Evolutionary conservation across 2,329 filamentous ascomycete genomes (phyloP).

Genomic region (Colletotrichum phormii): DNA sequence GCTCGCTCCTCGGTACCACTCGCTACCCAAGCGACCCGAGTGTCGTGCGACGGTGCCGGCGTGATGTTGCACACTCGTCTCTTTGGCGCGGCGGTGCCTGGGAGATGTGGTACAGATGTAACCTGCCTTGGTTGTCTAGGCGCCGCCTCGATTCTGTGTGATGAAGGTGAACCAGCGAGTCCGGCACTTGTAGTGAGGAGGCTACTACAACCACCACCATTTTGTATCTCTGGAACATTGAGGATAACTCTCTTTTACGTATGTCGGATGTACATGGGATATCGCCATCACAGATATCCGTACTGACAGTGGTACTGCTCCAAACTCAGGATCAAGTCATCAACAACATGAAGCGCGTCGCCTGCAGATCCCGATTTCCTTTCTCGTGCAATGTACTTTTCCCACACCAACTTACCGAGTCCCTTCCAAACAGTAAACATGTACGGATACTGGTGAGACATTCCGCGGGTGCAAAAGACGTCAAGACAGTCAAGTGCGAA

Average conservation of each 20-base stretch:
- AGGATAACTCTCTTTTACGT: no score
- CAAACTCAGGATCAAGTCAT: not conserved
- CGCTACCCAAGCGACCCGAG: slow-evolving; percentile 8
- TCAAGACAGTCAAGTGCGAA: not conserved
- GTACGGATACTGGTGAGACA: no score
- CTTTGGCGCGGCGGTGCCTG: not conserved
- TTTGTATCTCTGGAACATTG: no score
- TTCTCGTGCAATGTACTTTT: not conserved
- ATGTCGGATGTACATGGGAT: no score
- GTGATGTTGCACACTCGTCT: not conserved
- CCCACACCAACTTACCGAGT: not conserved
- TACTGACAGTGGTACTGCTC: no score
- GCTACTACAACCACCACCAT: not conserved
- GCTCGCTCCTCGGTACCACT: not conserved
- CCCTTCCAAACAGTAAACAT: no score
- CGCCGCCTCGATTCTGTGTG: not conserved
- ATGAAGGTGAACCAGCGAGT: not conserved
- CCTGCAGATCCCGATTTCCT: not conserved
- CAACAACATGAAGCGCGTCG: not conserved
- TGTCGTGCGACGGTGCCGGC: not conserved
- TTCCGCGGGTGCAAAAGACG: not conserved
- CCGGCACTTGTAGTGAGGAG: not conserved
- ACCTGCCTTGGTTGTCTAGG: not conserved
- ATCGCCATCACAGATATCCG: no score
- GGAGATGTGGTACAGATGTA: not conserved